phyloP scores from a whole-genome alignment of 2,329 filamentous ascomycete species.

The Chaetomium sp. region DNA sequence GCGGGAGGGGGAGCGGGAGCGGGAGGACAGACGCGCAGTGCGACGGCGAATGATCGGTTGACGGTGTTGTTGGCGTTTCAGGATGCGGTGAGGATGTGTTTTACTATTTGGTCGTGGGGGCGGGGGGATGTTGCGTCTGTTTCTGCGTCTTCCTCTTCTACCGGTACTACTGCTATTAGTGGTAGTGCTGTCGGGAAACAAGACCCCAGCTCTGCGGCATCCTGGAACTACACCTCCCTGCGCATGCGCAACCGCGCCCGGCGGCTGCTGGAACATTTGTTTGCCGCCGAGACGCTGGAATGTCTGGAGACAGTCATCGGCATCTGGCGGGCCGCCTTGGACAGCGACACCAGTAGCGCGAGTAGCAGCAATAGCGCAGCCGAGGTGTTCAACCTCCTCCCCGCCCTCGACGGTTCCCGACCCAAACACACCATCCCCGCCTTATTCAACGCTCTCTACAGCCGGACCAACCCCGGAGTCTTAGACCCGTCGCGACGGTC shows the following conservation, averaged over 20 bases:
- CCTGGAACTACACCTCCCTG: constrained; percentile 83
- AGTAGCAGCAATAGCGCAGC: constrained; percentile 36
- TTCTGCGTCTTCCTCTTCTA: too few species aligned
- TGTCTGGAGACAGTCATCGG: constrained; percentile 87
- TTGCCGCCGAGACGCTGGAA: constrained; percentile 85
- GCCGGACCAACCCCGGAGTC: constrained; percentile 76
- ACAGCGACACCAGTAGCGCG: constrained; percentile 39
- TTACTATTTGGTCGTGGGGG: constrained; percentile 93
- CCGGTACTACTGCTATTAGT: too few species aligned
- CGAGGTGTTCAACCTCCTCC: constrained; percentile 77
- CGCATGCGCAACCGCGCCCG: constrained; percentile 86
- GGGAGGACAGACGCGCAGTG: constrained; percentile 58
- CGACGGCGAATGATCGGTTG: constrained; percentile 85
- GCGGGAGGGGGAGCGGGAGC: too few species aligned
- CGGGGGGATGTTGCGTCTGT: constrained; percentile 36
- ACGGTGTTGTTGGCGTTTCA: constrained; percentile 96
- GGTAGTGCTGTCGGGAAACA: constrained; percentile 47
- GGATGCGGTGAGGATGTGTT: constrained; percentile 87
- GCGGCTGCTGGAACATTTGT: constrained; percentile 84
- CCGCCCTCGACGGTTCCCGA: constrained; percentile 83
- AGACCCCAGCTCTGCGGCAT: constrained; percentile 65
- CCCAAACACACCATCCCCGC: constrained; percentile 89
- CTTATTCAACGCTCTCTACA: constrained; percentile 94
- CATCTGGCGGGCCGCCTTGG: constrained; percentile 61
- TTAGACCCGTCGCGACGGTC: constrained; percentile 77